phyloP scores from a whole-genome alignment of 768 basidiomycete genomes.

The Boletus patriciae region DNA sequence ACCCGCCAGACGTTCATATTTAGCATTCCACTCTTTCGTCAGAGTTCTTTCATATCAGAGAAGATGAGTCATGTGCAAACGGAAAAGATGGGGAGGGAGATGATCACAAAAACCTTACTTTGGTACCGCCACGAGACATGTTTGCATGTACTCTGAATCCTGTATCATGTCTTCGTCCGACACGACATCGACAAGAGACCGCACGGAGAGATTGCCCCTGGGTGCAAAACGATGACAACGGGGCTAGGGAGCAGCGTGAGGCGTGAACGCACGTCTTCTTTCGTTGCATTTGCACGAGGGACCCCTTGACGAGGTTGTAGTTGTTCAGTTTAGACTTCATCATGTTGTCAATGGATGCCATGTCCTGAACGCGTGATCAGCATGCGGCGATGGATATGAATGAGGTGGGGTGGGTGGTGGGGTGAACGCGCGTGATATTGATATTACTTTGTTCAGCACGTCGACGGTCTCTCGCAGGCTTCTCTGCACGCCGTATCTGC shows the following conservation, averaged over 20 bases:
- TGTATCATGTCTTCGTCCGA: slow-evolving; percentile 76
- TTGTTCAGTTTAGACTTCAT: slow-evolving; percentile 89
- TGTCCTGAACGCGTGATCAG: slow-evolving; percentile 57
- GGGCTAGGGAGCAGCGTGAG: slow-evolving; percentile 1
- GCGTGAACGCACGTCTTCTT: slow-evolving; percentile 74
- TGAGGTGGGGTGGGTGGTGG: slow-evolving; percentile 12
- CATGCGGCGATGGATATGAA: slow-evolving; percentile 25
- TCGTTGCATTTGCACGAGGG: slow-evolving; percentile 86
- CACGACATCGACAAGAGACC: slow-evolving; percentile 83
- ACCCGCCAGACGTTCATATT: slow-evolving; percentile 81
- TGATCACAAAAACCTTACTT: slow-evolving; percentile 52
- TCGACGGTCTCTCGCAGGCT: slow-evolving; percentile 85
- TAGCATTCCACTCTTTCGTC: slow-evolving; percentile 83
- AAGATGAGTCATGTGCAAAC: slow-evolving; percentile 18
- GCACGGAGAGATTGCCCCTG: slow-evolving; percentile 94
- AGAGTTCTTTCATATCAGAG: slow-evolving; percentile 52
- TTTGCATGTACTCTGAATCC: slow-evolving; percentile 93
- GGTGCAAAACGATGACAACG: slow-evolving; percentile 4
- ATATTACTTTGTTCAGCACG: slow-evolving; percentile 72
- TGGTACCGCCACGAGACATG: slow-evolving; percentile 89
- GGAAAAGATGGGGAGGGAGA: not conserved
- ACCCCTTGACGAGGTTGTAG: slow-evolving; percentile 94
- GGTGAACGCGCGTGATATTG: slow-evolving; percentile 20
- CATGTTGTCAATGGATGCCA: slow-evolving; percentile 89
- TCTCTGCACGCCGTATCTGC: slow-evolving; percentile 83